phyloP scores from a whole-genome alignment of 225 moss, liverwort and hornwort species.

The Ulota crispa region DNA sequence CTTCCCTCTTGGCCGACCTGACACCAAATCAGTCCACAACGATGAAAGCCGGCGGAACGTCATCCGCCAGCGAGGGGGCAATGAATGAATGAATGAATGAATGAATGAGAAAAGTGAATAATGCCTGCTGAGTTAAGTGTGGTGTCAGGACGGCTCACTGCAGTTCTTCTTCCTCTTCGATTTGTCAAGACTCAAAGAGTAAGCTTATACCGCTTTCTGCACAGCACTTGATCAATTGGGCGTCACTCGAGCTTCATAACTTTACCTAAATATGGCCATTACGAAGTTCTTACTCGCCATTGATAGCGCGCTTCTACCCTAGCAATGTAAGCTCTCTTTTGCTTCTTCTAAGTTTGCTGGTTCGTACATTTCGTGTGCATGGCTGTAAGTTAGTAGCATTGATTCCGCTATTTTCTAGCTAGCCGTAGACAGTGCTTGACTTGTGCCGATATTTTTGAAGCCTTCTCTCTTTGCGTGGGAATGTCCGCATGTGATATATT shows the following conservation, averaged over 20 bases:
- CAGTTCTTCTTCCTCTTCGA: not conserved
- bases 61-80: not conserved
- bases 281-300: not conserved
- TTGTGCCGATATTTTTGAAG: too few relatives aligned
- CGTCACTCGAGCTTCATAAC: not conserved
- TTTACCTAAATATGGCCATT: not conserved
- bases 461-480: not conserved
- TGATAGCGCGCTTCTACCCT: not conserved
- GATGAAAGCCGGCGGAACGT: slow-evolving; percentile 3
- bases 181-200: not conserved
- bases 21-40: slow-evolving; percentile 11
- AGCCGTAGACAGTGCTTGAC: not conserved
- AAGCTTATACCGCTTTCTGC: not conserved
- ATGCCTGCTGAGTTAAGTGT: slow-evolving; percentile 25
- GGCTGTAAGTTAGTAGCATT: not conserved
- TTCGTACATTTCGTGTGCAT: not conserved
- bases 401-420: not conserved
- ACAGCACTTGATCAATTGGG: not conserved
- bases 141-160: slow-evolving; percentile 3
- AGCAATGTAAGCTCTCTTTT: not conserved
- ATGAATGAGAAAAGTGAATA: slow-evolving; percentile 34
- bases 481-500: not conserved
- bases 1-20: not conserved
- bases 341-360: not conserved
- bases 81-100: not conserved